Evolutionary conservation across 768 basidiomycete genomes (phyloP).

Genomic region (Mycena latifolia): DNA sequence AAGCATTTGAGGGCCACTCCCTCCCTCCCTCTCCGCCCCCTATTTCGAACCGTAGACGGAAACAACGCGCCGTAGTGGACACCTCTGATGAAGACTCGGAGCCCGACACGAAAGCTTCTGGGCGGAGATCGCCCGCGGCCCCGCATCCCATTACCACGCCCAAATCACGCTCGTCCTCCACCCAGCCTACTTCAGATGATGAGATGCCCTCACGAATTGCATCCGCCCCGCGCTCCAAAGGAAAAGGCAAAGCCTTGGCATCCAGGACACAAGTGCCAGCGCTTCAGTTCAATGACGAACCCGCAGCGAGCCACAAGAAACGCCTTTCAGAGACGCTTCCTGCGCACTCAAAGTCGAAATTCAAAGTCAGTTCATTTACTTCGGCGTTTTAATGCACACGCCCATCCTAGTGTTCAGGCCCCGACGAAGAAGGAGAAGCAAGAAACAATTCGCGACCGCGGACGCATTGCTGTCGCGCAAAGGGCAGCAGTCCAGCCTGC

Average conservation of each 20-base stretch:
- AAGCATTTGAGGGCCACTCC: conserved; percentile 5
- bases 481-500: conserved; percentile 23
- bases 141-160: conserved; percentile 30
- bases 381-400: neutral
- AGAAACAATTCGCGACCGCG: conserved; percentile 33
- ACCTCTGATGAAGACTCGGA: conserved; percentile 32
- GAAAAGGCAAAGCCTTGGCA: conserved; percentile 22
- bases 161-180: conserved; percentile 29
- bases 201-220: conserved; percentile 23
- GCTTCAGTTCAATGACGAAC: conserved; percentile 23
- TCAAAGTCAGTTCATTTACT: conserved; percentile 19
- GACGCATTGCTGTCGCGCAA: conserved; percentile 28
- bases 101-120: conserved; percentile 15
- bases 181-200: conserved; percentile 32
- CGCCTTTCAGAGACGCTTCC: conserved; percentile 18
- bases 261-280: conserved; percentile 29
- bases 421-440: conserved; percentile 35
- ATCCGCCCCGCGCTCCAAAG: conserved; percentile 11
- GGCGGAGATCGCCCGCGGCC: neutral
- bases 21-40: conserved; percentile 21
- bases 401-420: conserved; percentile 20
- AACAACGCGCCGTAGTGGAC: conserved; percentile 1
- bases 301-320: conserved; percentile 14
- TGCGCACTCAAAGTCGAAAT: conserved; percentile 13
- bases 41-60: conserved; percentile 17